Base-by-base conservation (phyloP, 225 moss, liverwort and hornwort genomes). In the Marchantia paleacea region DNA sequence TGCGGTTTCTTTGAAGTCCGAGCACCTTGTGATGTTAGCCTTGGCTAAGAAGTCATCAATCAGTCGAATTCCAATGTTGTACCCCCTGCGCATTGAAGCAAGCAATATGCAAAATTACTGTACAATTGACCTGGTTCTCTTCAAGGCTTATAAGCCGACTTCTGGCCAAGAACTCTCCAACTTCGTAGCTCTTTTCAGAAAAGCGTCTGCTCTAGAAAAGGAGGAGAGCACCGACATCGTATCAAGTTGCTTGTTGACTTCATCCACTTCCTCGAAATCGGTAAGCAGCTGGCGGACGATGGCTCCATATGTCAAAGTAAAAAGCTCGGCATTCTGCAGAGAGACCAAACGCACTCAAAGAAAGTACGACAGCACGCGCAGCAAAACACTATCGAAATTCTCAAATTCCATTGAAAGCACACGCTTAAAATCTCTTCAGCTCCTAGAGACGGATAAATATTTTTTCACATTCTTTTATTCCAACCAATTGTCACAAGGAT, bases 201-300 rank as follows among this genome's bases (percentile, higher is more conserved):
- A 10, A 20, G n/a, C 22, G 52, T 10, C 52, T 25, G n/a, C 29
- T 52, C 54, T 57, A 54, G 8, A 29, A 77, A n/a, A 39, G 13
- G 10, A 24, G 15, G 25, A 61, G 30, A 75, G 47, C 62, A 72
- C 88, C 72, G 85, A 96, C 96, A 96, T 96, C 60, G 90, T 96
- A 78, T 96, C 96, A 74, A 96, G 96, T 81, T 96, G 94, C 81
- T 96, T 96, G 85, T 96, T 96, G 76, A 96, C 96, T 86, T 96
- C 96, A 69, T 96, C 96, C 69, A 96, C 94, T 84, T 94, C 96
- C 85, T 96, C 96, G 83, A 94, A 96, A 82, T 99, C 97, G 20
- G 97, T 99, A 53, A 99, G 92, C 72, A 99, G 92, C 86, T 99
- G 97, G 29, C 97, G 95, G 19, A 99, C 97, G 68, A 99, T 95